phyloP scores from a whole-genome alignment of 768 basidiomycete genomes.

The Cyathus striatus region DNA sequence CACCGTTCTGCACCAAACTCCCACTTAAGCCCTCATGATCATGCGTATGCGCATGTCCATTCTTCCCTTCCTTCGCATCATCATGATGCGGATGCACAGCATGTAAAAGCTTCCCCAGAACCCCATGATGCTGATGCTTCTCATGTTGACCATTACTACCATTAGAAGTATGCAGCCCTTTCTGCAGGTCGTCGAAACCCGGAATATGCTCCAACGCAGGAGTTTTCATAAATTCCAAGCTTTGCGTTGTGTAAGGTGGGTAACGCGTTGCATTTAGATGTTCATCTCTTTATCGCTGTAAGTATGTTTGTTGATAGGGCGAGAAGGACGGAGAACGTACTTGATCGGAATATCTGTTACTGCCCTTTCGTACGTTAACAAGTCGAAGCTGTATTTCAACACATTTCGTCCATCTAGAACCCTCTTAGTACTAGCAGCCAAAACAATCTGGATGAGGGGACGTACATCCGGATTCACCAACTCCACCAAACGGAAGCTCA shows the following conservation, averaged over 20 bases:
- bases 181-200: too few species aligned
- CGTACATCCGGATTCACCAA: conserved; percentile 65
- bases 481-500: conserved; percentile 44
- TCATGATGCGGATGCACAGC: not conserved
- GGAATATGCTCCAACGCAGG: conserved; percentile 5
- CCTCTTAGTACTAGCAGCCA: too few species aligned
- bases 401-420: conserved; percentile 48
- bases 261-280: conserved; percentile 34
- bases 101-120: too few species aligned
- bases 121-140: too few species aligned
- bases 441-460: too few species aligned
- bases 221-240: conserved; percentile 21
- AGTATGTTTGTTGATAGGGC: not conserved
- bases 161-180: too few species aligned
- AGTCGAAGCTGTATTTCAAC: conserved; percentile 49
- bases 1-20: not conserved
- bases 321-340: conserved; percentile 25
- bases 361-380: conserved; percentile 45
- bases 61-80: not conserved
- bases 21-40: not conserved
- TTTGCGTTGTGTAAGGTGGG: conserved; percentile 44
- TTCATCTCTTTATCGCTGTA: conserved; percentile 24
- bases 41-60: too few species aligned
- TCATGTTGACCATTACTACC: too few species aligned
- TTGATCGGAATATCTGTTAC: conserved; percentile 46